Conservation (phyloP, 2,329 filamentous ascomycete genomes). For the Decorospora gaudefroyi region DNA sequence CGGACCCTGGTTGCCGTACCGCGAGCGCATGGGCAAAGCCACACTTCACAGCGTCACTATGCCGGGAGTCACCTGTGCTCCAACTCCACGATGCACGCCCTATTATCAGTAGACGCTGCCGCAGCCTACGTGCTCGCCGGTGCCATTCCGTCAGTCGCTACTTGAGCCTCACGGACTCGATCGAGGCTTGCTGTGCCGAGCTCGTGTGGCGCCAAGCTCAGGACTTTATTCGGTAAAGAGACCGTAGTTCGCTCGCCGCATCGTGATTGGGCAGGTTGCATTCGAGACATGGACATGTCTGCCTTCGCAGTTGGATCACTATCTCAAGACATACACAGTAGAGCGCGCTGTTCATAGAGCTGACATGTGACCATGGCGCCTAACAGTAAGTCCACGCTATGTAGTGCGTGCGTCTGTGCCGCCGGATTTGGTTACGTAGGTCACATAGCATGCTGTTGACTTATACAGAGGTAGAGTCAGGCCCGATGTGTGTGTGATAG, state of each 20-base stretch:
- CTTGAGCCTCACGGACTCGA: not conserved
- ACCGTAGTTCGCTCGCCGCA: slow-evolving; percentile 1
- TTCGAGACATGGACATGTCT: not conserved
- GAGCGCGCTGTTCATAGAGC: too few species aligned
- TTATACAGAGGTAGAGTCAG: too few species aligned
- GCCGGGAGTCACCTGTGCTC: not conserved
- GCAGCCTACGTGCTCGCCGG: too few species aligned
- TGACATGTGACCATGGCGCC: too few species aligned
- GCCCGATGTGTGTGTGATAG: too few species aligned
- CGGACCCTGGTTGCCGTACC: slow-evolving; percentile 12
- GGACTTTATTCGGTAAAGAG: slow-evolving; percentile 8
- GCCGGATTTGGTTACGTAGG: too few species aligned
- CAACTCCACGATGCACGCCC: too few species aligned
- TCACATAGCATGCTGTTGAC: too few species aligned
- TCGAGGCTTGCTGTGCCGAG: slow-evolving; percentile 3
- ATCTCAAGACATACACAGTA: not conserved
- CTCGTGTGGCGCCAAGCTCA: slow-evolving; percentile 6
- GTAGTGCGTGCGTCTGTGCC: too few species aligned
- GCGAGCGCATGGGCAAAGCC: slow-evolving; percentile 28
- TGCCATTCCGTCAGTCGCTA: not conserved
- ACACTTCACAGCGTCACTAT: slow-evolving; percentile 31
- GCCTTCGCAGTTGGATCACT: slow-evolving; percentile 6
- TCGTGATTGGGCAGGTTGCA: slow-evolving; percentile 14
- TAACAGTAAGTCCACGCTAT: too few species aligned
- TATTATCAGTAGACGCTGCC: too few species aligned